Conservation (phyloP, 1,139 yeast genomes). For the Yamadazyma epiphylla region DNA sequence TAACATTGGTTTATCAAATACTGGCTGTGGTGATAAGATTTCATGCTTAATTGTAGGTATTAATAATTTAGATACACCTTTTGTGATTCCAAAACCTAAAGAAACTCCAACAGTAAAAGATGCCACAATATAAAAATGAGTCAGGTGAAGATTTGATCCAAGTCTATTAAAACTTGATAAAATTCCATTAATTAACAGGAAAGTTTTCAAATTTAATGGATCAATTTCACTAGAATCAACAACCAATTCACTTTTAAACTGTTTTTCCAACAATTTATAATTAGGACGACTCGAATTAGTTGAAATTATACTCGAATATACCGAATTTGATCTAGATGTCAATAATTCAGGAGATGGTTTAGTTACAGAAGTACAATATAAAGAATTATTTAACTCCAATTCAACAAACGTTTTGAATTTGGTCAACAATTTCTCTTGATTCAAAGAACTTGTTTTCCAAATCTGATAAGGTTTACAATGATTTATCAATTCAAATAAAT, state of each 20-base stretch:
- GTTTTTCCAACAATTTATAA: conserved; percentile 30
- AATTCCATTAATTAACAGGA: conserved; percentile 4
- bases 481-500: conserved; percentile 35
- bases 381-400: conserved; percentile 18
- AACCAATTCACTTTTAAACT: conserved; percentile 28
- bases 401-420: conserved; percentile 26
- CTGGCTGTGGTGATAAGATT: too few relatives aligned
- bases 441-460: conserved; percentile 38
- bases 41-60: background rate
- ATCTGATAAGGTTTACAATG: conserved; percentile 33
- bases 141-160: background rate
- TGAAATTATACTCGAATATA: conserved; percentile 24
- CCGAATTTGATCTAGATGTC: conserved; percentile 8
- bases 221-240: conserved; percentile 24
- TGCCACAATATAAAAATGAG: conserved; percentile 15
- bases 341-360: background rate
- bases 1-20: too few relatives aligned
- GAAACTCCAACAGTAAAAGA: conserved; percentile 36
- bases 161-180: background rate
- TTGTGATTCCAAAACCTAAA: conserved; percentile 28
- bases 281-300: conserved; percentile 17
- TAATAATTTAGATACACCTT: conserved; percentile 11
- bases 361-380: conserved; percentile 3
- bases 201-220: conserved; percentile 30
- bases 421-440: conserved; percentile 19